Base-by-base conservation (phyloP, 352 stramenopile species). In the Phytophthora boehmeriae region DNA sequence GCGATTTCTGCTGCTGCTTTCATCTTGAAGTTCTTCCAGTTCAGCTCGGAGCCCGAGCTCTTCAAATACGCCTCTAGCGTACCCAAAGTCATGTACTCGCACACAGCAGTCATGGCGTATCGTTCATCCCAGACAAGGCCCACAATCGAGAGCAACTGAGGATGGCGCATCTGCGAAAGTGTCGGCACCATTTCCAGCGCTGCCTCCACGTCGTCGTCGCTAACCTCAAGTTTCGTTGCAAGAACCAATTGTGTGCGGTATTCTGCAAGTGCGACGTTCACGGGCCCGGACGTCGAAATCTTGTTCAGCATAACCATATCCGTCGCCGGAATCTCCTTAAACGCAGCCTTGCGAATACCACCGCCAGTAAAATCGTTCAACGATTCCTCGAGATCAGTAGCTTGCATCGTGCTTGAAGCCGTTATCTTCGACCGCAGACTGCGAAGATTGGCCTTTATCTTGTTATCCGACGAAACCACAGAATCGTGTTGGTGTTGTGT, bases 11-110 rank as follows among this genome's bases (percentile, higher is more conserved):
- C 59, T 19, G 83, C 83, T 16, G 85, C 79, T 56, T 88, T 86
- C 49, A 90, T 78, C 71, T 93, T 92, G 61, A 90, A 91, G 38
- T 88, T 88, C 20, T 68, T 64, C 86, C 86, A 95, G 38, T 81
- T 88, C 2, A 92, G 68, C 11, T 76, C 53, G 4, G 57, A 64
- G 3, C 62, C 57, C 32, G 66, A 64, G 38, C 50, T 66, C 4
- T 72, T 50, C 30, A 93, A 50, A 27, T 89, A 83, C 13, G 76
- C 66, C 68, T 90, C 81, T 0, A 93, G 71, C 5, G 83, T 90
- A 5, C 83, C 83, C 9, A 83, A 53, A 43, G 84, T 80, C 81
- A 93, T 90, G 51, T 79, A 71, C 63, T 93, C 83, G 36, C 72
- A 88, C 28, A 93, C 71, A n/a, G 68, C 76, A 46, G 69, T 86